Evolutionary conservation across 1,139 yeast species (phyloP).

Genomic region (Entelexis paramagnoliae): DNA sequence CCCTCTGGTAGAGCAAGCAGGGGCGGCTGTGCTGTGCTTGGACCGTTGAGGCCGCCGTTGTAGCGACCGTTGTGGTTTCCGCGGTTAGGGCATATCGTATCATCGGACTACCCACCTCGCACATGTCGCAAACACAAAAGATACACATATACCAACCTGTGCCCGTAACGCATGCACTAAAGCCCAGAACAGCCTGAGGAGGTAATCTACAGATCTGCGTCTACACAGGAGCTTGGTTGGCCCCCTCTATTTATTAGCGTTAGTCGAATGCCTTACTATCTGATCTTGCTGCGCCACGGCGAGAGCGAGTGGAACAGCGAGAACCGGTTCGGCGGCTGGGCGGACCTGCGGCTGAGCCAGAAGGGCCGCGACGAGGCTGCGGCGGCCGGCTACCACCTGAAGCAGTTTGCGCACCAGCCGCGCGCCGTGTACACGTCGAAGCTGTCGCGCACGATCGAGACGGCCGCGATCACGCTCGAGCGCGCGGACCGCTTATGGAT

Average conservation of each 20-base stretch:
- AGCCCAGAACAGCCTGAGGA: background rate
- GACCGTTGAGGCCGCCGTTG: background rate
- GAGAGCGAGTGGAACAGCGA: slow-evolving; percentile 22
- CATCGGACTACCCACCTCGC: slow-evolving; percentile 1
- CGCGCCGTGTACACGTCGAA: slow-evolving; percentile 19
- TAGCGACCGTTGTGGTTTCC: background rate
- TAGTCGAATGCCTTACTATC: slow-evolving; percentile 11
- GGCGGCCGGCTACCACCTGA: slow-evolving; percentile 17
- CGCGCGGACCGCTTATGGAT: slow-evolving; percentile 21
- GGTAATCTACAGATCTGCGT: background rate
- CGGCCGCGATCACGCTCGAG: slow-evolving; percentile 19
- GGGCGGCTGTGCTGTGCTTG: too few relatives aligned
- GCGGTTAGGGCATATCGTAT: slow-evolving; percentile 7
- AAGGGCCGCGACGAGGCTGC: slow-evolving; percentile 20
- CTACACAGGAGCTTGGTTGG: background rate
- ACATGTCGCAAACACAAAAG: slow-evolving; percentile 1
- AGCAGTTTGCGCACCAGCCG: slow-evolving; percentile 12
- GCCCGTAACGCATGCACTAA: background rate
- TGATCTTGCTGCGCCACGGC: slow-evolving; percentile 21
- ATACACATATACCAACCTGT: background rate
- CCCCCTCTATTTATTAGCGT: background rate
- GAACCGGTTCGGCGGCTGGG: slow-evolving; percentile 22
- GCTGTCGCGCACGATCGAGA: slow-evolving; percentile 21
- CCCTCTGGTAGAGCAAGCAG: too few relatives aligned
- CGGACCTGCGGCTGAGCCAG: slow-evolving; percentile 16